Evolutionary conservation across 257 asterid species (phyloP).

Genomic region (Verbascum thapsus): DNA sequence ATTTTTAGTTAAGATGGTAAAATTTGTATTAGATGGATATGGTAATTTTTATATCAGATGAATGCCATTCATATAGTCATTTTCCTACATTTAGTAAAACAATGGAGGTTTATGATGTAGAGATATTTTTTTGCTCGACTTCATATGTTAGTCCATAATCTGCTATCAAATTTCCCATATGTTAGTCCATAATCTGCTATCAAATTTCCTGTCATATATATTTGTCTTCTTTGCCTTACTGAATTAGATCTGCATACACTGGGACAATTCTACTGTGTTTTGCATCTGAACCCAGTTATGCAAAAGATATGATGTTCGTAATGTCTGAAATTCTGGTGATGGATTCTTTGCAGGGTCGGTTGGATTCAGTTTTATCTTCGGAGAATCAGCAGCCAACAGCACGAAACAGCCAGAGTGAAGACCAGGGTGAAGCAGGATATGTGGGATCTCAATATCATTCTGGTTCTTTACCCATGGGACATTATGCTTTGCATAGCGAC

Average conservation of each 20-base stretch:
- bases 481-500: conserved; percentile 76
- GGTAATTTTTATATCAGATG: neutral
- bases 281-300: conserved; percentile 17
- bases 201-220: conserved; percentile 1
- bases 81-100: neutral
- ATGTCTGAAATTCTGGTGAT: conserved; percentile 29
- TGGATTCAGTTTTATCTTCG: conserved; percentile 72
- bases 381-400: conserved; percentile 64
- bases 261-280: conserved; percentile 3
- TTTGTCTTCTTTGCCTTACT: conserved; percentile 4
- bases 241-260: conserved; percentile 5
- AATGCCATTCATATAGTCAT: neutral
- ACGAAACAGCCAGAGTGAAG: conserved; percentile 57
- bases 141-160: conserved; percentile 13
- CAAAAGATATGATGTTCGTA: conserved; percentile 12
- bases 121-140: neutral
- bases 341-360: conserved; percentile 63
- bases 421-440: conserved; percentile 50
- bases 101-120: neutral
- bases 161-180: conserved; percentile 10
- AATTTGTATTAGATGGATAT: neutral
- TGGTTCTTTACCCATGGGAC: conserved; percentile 66
- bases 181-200: conserved; percentile 11
- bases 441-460: conserved; percentile 62
- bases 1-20: conserved; percentile 13